Evolutionary conservation across 257 asterid genomes (phyloP).

Genomic region (Solanum sejunctum): DNA sequence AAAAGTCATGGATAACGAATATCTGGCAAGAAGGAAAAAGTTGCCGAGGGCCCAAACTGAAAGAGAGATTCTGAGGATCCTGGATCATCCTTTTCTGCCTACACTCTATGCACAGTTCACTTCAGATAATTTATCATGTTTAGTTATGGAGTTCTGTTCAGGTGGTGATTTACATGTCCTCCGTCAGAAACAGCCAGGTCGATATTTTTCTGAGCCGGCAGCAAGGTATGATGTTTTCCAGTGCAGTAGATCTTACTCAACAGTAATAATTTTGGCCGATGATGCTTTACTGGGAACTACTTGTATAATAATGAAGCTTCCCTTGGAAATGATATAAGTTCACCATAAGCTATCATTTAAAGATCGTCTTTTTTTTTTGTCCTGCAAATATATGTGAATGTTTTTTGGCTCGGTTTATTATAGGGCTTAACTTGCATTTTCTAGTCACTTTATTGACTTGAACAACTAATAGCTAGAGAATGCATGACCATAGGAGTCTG

Average conservation of each 20-base stretch:
- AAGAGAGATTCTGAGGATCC: slow-evolving; percentile 51
- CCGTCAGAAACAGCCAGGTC: slow-evolving; percentile 56
- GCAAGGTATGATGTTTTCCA: slow-evolving; percentile 37
- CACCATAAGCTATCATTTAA: background rate
- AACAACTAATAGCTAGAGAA: background rate
- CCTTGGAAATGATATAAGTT: background rate
- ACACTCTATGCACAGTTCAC: slow-evolving; percentile 63
- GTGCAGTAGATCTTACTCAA: background rate
- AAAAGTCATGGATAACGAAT: slow-evolving; percentile 68
- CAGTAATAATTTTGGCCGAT: background rate
- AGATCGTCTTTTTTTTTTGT: background rate
- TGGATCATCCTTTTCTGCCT: slow-evolving; percentile 76
- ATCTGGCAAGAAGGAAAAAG: slow-evolving; percentile 55
- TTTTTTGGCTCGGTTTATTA: background rate
- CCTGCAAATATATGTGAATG: background rate
- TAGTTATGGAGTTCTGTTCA: slow-evolving; percentile 74
- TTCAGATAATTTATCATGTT: slow-evolving; percentile 53
- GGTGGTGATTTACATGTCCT: slow-evolving; percentile 80
- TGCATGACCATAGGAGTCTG: background rate
- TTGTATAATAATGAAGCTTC: background rate
- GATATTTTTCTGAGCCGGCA: slow-evolving; percentile 54
- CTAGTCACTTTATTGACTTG: background rate
- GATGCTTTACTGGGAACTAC: background rate
- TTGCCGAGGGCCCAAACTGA: slow-evolving; percentile 67
- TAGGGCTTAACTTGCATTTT: background rate